phyloP scores from a whole-genome alignment of 208 protist genomes.

The Wallacemonas sp. region DNA sequence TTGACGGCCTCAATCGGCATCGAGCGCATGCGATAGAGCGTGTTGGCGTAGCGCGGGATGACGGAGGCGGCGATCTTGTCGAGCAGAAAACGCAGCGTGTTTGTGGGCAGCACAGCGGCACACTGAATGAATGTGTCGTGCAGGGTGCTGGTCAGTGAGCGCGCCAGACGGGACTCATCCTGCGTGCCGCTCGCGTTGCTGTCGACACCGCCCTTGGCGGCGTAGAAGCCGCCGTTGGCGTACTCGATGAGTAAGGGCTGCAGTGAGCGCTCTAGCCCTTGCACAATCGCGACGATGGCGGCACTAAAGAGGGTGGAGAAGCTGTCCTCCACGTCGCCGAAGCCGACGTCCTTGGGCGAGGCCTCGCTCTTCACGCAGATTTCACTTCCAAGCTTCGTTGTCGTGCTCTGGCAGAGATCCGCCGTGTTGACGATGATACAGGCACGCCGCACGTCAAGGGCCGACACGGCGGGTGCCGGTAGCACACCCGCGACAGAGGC shows the following conservation, averaged over 20 bases:
- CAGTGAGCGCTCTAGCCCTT: constrained; percentile 50
- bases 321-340: constrained; percentile 68
- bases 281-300: constrained; percentile 61
- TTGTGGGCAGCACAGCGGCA: constrained; percentile 43
- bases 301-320: constrained; percentile 73
- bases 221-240: constrained; percentile 55
- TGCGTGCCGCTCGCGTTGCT: constrained; percentile 17
- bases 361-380: constrained; percentile 67
- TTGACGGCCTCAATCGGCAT: constrained; percentile 59
- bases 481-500: constrained; percentile 34
- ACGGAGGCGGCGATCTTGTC: constrained; percentile 75
- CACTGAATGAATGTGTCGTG: constrained; percentile 74
- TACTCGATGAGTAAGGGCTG: constrained; percentile 64
- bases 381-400: constrained; percentile 73
- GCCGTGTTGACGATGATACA: constrained; percentile 90
- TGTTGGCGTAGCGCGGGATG: constrained; percentile 68
- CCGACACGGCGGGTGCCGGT: constrained; percentile 36
- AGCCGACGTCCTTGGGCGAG: constrained; percentile 64
- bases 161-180: constrained; percentile 65
- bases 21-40: constrained; percentile 62
- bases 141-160: constrained; percentile 51
- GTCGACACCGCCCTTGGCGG: constrained; percentile 10
- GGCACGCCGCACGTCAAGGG: constrained; percentile 56
- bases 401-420: constrained; percentile 77
- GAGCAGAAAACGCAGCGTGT: constrained; percentile 78